phyloP scores from a whole-genome alignment of 2,329 filamentous ascomycete genomes.

The Aspergillus ibericus region DNA sequence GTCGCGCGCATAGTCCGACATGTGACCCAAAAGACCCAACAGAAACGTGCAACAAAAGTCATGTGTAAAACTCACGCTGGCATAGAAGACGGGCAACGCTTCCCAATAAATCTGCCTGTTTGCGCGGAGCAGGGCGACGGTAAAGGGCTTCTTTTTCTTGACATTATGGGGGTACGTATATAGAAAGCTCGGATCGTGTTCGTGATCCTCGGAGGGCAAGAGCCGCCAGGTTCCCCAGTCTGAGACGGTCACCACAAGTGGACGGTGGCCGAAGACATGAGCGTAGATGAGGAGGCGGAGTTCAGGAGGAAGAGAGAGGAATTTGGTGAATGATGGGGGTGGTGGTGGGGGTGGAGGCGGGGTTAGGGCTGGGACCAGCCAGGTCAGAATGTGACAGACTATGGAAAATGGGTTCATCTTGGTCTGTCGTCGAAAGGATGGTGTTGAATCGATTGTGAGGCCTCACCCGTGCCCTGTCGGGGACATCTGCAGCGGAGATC shows the following conservation, averaged over 20 bases:
- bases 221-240: too few species aligned
- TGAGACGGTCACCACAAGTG: neutral
- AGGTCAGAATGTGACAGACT: neutral
- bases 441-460: neutral
- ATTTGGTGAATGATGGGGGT: neutral
- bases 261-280: constrained; percentile 1
- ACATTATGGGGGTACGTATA: constrained; percentile 11
- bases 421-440: neutral
- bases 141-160: neutral
- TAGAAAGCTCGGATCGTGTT: too few species aligned
- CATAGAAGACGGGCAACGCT: constrained; percentile 4
- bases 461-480: neutral
- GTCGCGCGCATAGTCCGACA: constrained; percentile 5
- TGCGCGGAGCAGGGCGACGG: constrained; percentile 1
- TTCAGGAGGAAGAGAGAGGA: constrained; percentile 8
- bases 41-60: neutral
- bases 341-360: neutral
- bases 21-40: neutral
- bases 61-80: neutral
- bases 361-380: neutral
- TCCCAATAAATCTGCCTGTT: constrained; percentile 10
- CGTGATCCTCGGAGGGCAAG: too few species aligned
- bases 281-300: constrained; percentile 9
- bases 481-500: neutral
- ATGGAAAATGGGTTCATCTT: neutral